phyloP scores from a whole-genome alignment of 345 rosid genomes.

The Boechera retrofracta region DNA sequence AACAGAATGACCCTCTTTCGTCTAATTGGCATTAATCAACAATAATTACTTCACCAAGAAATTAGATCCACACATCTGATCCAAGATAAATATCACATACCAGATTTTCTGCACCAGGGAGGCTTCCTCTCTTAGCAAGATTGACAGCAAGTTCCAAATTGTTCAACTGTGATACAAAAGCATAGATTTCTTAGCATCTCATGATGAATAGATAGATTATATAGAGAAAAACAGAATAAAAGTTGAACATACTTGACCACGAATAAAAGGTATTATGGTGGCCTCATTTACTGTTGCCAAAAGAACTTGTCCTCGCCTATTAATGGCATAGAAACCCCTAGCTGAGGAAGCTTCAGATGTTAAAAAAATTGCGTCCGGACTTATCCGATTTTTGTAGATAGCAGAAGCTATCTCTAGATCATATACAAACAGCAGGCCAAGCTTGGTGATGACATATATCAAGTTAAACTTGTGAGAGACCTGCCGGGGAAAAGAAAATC shows the following conservation, averaged over 20 bases:
- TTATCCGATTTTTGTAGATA: slow-evolving; percentile 93
- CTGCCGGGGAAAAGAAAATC: slow-evolving; percentile 55
- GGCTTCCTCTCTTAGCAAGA: slow-evolving; percentile 99
- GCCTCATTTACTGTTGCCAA: slow-evolving; percentile 95
- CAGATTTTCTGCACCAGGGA: slow-evolving; percentile 99
- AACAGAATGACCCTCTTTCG: background rate
- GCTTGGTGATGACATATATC: slow-evolving; percentile 96
- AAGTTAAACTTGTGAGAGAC: slow-evolving; percentile 92
- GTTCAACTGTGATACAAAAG: slow-evolving; percentile 67
- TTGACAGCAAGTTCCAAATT: slow-evolving; percentile 99
- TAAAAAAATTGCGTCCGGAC: slow-evolving; percentile 99
- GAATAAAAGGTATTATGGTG: slow-evolving; percentile 91
- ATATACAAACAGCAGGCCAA: slow-evolving; percentile 95
- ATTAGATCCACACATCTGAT: slow-evolving; percentile 31
- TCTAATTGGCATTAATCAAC: slow-evolving; percentile 13
- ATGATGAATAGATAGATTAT: background rate
- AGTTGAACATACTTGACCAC: slow-evolving; percentile 83
- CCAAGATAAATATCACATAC: slow-evolving; percentile 53
- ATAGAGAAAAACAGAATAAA: slow-evolving; percentile 13
- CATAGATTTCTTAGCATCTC: slow-evolving; percentile 31
- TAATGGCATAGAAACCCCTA: slow-evolving; percentile 96
- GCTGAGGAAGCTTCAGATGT: slow-evolving; percentile 91
- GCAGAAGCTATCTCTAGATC: slow-evolving; percentile 99
- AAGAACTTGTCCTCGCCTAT: slow-evolving; percentile 90
- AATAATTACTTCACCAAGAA: slow-evolving; percentile 15